These are phyloP conservation scores for Laguncularia racemosa DNA, from an alignment of 345 rosid genomes.

Conservation along the genomic window DNA sequence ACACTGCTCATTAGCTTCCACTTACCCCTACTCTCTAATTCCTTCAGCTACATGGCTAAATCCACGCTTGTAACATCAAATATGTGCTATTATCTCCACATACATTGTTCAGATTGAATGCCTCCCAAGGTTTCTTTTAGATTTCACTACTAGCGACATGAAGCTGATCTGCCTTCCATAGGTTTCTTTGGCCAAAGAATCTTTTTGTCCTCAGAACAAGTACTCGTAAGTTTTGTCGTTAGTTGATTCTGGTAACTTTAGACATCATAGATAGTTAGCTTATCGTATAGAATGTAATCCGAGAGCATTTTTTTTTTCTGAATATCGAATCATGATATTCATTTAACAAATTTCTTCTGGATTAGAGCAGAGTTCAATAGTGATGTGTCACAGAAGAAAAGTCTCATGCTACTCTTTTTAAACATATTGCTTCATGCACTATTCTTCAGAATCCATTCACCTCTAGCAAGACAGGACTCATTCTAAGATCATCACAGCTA, in stretches of 20 bases:
- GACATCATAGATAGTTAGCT: constrained; percentile 12
- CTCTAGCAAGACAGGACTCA: constrained; percentile 36
- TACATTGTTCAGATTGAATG: constrained; percentile 24
- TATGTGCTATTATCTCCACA: constrained; percentile 56
- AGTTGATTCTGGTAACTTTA: constrained; percentile 1
- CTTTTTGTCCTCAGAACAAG: constrained; percentile 5
- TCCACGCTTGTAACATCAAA: too few relatives aligned
- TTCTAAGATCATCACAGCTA: constrained; percentile 26
- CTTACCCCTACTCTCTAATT: constrained; percentile 9
- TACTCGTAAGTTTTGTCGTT: constrained; percentile 2
- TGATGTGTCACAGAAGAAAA: constrained; percentile 48
- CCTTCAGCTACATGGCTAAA: too few relatives aligned
- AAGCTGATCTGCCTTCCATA: constrained; percentile 1
- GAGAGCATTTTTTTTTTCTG: constrained; percentile 9
- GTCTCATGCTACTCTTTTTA: constrained; percentile 32
- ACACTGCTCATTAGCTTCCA: constrained; percentile 51
- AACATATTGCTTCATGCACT: constrained; percentile 21
- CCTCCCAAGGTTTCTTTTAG: constrained; percentile 17
- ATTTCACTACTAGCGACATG: not conserved
- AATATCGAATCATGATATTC: not conserved
- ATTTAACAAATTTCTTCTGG: not conserved
- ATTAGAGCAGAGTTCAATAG: constrained; percentile 34
- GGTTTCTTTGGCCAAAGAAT: not conserved
- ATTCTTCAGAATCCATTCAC: constrained; percentile 41
- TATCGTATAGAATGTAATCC: constrained; percentile 9